Percentiles rank a stretch among this genome's conserved stretches.
These are phyloP conservation scores for Hericium rajendrae DNA, from an alignment of 768 basidiomycete genomes.

Conservation along the genomic window DNA sequence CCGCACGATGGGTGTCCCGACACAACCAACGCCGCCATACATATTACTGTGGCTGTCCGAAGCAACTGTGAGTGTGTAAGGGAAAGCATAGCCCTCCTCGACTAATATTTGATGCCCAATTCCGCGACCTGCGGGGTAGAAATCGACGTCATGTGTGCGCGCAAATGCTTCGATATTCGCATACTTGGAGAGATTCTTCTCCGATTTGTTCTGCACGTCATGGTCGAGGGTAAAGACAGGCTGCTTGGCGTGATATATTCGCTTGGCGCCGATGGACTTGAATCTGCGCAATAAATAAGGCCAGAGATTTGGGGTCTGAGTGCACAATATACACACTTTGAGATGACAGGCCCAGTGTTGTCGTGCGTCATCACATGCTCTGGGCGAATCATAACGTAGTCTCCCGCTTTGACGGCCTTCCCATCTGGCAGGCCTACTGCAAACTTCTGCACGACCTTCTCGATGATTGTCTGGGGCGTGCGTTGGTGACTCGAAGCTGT, in stretches of 20 bases:
- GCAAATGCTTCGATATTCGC: slow-evolving; percentile 87
- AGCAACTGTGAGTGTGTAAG: slow-evolving; percentile 89
- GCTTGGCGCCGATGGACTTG: slow-evolving; percentile 86
- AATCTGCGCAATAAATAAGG: slow-evolving; percentile 46
- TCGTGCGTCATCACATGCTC: slow-evolving; percentile 99
- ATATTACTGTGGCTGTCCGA: slow-evolving; percentile 97
- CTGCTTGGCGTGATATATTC: slow-evolving; percentile 70
- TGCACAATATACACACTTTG: slow-evolving; percentile 56
- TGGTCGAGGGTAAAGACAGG: slow-evolving; percentile 96
- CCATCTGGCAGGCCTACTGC: slow-evolving; percentile 80
- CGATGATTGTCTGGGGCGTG: slow-evolving; percentile 80
- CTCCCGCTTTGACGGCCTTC: slow-evolving; percentile 80
- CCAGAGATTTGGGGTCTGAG: not conserved
- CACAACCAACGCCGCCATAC: slow-evolving; percentile 96
- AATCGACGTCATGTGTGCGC: slow-evolving; percentile 75
- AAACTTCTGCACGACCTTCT: slow-evolving; percentile 97
- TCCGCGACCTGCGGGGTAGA: slow-evolving; percentile 94
- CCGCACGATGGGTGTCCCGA: slow-evolving; percentile 95
- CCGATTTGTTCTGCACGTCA: slow-evolving; percentile 91
- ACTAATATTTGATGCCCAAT: slow-evolving; percentile 97
- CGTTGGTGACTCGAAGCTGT: slow-evolving; percentile 21
- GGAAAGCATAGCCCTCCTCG: slow-evolving; percentile 98
- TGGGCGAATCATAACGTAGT: slow-evolving; percentile 99
- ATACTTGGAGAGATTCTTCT: slow-evolving; percentile 89
- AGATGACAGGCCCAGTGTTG: slow-evolving; percentile 96